Evolutionary conservation across 208 protist genomes (phyloP), one percentile per base, ranked within the genome.

Genomic region (Acanthamoeba royreba): DNA sequence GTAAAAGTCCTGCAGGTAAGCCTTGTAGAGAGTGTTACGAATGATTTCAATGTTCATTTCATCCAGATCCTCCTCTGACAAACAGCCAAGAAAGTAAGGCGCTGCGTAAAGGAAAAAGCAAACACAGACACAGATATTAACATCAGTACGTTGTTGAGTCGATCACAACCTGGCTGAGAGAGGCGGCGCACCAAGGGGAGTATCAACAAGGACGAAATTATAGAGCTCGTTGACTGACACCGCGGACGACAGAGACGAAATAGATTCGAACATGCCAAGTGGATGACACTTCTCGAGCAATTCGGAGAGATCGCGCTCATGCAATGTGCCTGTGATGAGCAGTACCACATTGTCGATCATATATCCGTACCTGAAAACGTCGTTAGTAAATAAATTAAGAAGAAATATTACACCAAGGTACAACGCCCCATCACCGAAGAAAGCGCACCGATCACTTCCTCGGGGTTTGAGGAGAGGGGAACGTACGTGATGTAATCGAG

Each of bases 1-100:
- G 95, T 99, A 99, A 96, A 99, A 99, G 95, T 99, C 98, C 95
- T 99, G 98, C 63, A 99, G 98, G 96, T 99, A 99, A 47, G 98
- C 98, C 97, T 99, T 99, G 96, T 99, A 98, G 40, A 99, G 96
- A 1, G 99, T 98, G 93, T 98, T 99, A 52, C 99, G 97, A 93
- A 99, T 99, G 95, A 99, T 99, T 95, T 99, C 99, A 74, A 99
- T 98, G 85, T 99, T 98, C 61, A 99, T 95, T 85, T 98, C 98
- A 87, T 97, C 95, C 8, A 99, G 92, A 88, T 98, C 98, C 38
- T 98, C 95, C 49, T 96, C 92, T 25, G 46, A 87, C 17, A 98
- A 40, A 83, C 94, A 97, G 8, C 85, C 42, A 43, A 92, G 63
- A 49, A 97, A 94, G 93, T 96, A 97, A 63, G 92, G 91, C 4